Evolutionary conservation across 208 protist genomes (phyloP).

Genomic region (Leishmania martiniquensis): DNA sequence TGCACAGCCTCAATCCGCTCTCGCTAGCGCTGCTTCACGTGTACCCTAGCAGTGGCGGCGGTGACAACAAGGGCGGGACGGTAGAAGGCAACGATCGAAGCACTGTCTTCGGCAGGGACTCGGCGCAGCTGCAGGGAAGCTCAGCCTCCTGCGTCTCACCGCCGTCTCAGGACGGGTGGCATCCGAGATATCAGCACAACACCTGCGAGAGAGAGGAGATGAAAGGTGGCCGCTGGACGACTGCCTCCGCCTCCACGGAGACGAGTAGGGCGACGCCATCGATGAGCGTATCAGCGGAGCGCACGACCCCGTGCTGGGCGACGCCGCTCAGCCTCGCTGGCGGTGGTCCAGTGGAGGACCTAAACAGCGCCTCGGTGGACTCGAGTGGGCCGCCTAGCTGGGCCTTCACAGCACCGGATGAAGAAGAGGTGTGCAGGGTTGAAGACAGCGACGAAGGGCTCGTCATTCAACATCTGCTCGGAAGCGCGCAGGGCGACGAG

Average conservation of each 20-base stretch:
- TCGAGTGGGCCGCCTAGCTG: conserved; percentile 8
- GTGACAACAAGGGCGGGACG: not conserved
- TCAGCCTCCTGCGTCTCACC: not conserved
- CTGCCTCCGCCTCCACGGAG: not conserved
- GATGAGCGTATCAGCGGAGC: not conserved
- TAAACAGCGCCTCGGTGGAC: conserved; percentile 12
- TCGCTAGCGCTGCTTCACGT: conserved; percentile 14
- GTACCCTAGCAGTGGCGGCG: not conserved
- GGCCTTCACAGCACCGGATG: not conserved
- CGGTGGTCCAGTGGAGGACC: conserved; percentile 1
- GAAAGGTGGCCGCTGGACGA: not conserved
- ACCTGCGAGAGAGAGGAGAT: not conserved
- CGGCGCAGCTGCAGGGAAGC: not conserved
- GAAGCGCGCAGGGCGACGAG: not conserved
- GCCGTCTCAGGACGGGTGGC: not conserved
- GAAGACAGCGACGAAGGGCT: not conserved
- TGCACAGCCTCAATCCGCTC: conserved; percentile 9
- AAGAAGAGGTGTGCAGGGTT: not conserved
- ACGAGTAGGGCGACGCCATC: not conserved
- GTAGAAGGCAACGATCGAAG: not conserved
- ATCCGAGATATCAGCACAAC: not conserved
- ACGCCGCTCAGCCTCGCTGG: conserved; percentile 3
- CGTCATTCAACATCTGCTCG: not conserved
- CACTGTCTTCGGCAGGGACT: not conserved
- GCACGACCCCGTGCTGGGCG: not conserved